These are phyloP conservation scores for Yamadazyma friedrichii DNA, from an alignment of 1,139 yeast genomes.

Conservation along the genomic window DNA sequence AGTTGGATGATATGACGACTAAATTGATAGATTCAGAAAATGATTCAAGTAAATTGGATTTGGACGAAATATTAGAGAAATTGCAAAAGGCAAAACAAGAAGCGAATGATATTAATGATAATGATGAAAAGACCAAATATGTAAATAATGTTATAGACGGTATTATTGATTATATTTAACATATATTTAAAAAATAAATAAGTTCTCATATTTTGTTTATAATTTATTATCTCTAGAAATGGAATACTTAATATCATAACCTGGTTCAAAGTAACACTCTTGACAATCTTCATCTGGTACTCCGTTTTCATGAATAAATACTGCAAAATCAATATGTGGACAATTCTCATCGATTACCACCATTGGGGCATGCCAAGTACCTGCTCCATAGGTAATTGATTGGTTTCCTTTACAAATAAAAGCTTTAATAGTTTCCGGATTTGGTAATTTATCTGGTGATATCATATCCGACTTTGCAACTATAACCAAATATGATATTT, in stretches of 20 bases:
- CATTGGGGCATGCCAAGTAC: conserved; percentile 86
- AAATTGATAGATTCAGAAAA: conserved; percentile 21
- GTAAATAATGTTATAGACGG: conserved; percentile 36
- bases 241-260: conserved; percentile 39
- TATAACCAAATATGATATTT: conserved; percentile 69
- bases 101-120: conserved; percentile 22
- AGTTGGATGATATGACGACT: conserved; percentile 26
- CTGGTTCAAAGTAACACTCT: conserved; percentile 71
- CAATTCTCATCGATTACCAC: conserved; percentile 59
- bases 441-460: conserved; percentile 50
- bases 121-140: conserved; percentile 26
- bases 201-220: conserved; percentile 7
- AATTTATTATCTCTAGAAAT: conserved; percentile 14
- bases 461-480: conserved; percentile 59
- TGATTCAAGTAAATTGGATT: conserved; percentile 17
- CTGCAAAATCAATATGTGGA: conserved; percentile 73
- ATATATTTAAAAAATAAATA: conserved; percentile 1
- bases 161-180: conserved; percentile 34
- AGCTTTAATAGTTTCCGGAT: conserved; percentile 57
- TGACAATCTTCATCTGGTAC: conserved; percentile 78
- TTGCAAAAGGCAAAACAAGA: conserved; percentile 31
- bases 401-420: conserved; percentile 80
- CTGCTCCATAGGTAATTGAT: conserved; percentile 84
- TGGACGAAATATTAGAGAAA: conserved; percentile 28
- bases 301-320: conserved; percentile 80